Percentiles rank a stretch among this genome's conserved stretches.
These are phyloP conservation scores for Podila horticola DNA, from an alignment of 192 early-diverging fungal genomes.

Conservation along the genomic window DNA sequence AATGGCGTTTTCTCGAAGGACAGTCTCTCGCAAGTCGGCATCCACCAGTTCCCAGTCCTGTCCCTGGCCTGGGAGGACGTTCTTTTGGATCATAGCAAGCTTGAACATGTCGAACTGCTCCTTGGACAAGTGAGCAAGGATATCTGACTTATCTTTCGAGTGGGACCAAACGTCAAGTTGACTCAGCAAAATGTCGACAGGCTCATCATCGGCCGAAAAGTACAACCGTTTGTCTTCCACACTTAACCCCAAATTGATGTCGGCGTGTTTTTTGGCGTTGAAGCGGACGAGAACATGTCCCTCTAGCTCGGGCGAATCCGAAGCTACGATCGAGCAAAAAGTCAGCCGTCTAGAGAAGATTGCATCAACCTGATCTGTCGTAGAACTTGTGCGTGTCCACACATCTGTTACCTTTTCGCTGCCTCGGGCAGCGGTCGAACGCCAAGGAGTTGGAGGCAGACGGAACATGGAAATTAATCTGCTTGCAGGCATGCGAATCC, in stretches of 20 bases:
- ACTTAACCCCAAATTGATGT: slow-evolving; percentile 9
- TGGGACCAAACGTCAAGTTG: slow-evolving; percentile 45
- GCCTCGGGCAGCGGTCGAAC: too few species aligned
- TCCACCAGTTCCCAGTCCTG: slow-evolving; percentile 42
- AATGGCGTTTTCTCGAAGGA: neutral
- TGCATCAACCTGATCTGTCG: too few species aligned
- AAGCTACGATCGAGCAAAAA: too few species aligned
- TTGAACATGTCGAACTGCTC: slow-evolving; percentile 29
- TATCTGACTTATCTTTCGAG: slow-evolving; percentile 16
- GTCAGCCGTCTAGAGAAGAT: too few species aligned
- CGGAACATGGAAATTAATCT: too few species aligned
- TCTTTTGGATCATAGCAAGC: slow-evolving; percentile 18
- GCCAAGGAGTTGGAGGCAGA: too few species aligned
- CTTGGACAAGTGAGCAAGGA: slow-evolving; percentile 36
- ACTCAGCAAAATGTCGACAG: slow-evolving; percentile 25
- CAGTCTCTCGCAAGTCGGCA: slow-evolving; percentile 22
- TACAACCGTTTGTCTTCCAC: neutral
- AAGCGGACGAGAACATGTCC: slow-evolving; percentile 45
- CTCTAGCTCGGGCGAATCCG: slow-evolving; percentile 33
- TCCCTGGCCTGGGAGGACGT: slow-evolving; percentile 1
- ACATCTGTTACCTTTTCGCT: too few species aligned
- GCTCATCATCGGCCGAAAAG: neutral
- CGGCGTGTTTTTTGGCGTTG: slow-evolving; percentile 45
- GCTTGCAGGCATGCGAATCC: too few species aligned
- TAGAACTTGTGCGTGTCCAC: too few species aligned